Evolutionary conservation across 2,329 filamentous ascomycete species (phyloP).

Genomic region (Fusarium xyrophilum): DNA sequence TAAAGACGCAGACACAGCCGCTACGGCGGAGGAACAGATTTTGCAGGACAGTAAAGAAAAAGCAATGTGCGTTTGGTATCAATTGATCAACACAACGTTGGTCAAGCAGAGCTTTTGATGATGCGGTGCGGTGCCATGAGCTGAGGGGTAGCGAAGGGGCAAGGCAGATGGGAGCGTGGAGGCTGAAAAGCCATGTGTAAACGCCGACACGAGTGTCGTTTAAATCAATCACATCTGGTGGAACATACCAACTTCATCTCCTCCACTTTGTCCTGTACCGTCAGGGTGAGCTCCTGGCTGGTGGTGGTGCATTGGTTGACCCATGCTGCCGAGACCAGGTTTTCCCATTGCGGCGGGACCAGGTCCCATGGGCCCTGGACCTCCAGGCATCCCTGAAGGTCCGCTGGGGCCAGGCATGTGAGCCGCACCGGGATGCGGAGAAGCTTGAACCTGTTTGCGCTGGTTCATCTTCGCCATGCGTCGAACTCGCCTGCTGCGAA

Average conservation of each 20-base stretch:
- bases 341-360: slow-evolving; percentile 67
- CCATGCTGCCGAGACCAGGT: slow-evolving; percentile 71
- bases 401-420: slow-evolving; percentile 74
- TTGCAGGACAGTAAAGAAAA: slow-evolving; percentile 31
- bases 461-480: slow-evolving; percentile 96
- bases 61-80: slow-evolving; percentile 45
- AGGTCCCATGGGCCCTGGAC: slow-evolving; percentile 67
- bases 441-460: slow-evolving; percentile 73
- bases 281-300: slow-evolving; percentile 48
- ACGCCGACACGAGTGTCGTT: slow-evolving; percentile 48
- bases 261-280: slow-evolving; percentile 69
- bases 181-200: slow-evolving; percentile 37
- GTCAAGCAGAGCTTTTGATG: slow-evolving; percentile 37
- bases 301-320: slow-evolving; percentile 74
- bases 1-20: slow-evolving; percentile 40
- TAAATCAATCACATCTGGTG: slow-evolving; percentile 78
- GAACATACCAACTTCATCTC: slow-evolving; percentile 97
- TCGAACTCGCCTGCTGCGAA: slow-evolving; percentile 89
- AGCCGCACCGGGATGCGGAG: slow-evolving; percentile 60
- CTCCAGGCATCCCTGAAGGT: slow-evolving; percentile 68
- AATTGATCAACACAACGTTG: slow-evolving; percentile 49
- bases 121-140: slow-evolving; percentile 17
- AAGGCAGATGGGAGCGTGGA: slow-evolving; percentile 30
- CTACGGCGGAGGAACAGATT: slow-evolving; percentile 32
- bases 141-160: slow-evolving; percentile 25